Evolutionary conservation across 2,329 filamentous ascomycete genomes (phyloP).

Genomic region (Fusarium robinianum): DNA sequence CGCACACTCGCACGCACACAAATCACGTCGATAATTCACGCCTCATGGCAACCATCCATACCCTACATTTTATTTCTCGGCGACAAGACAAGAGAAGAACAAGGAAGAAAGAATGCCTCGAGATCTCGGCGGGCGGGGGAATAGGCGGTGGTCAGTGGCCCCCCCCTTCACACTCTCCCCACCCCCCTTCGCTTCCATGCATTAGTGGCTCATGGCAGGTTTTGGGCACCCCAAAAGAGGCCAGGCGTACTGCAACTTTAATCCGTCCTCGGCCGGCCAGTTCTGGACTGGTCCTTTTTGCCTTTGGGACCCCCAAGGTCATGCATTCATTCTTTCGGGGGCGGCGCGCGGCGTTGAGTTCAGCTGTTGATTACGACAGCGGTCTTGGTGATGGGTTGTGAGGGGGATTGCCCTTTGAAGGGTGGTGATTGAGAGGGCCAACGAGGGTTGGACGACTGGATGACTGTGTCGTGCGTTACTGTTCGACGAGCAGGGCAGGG

Average conservation of each 20-base stretch:
- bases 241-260: conserved; percentile 31
- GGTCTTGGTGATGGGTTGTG: too few relatives aligned
- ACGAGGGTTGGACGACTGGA: too few relatives aligned
- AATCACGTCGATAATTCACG: too few relatives aligned
- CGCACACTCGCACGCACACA: too few relatives aligned
- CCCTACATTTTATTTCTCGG: too few relatives aligned
- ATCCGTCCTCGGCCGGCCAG: conserved; percentile 26
- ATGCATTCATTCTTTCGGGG: conserved; percentile 15
- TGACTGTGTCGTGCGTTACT: too few relatives aligned
- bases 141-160: conserved; percentile 28
- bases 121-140: too few relatives aligned
- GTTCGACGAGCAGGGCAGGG: too few relatives aligned
- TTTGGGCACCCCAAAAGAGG: conserved; percentile 16
- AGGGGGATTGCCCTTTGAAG: too few relatives aligned
- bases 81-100: not conserved
- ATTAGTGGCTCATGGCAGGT: conserved; percentile 27
- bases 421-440: too few relatives aligned
- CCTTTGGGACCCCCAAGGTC: conserved; percentile 17
- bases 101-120: conserved; percentile 9
- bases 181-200: conserved; percentile 31
- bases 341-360: conserved; percentile 13
- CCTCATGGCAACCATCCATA: too few relatives aligned
- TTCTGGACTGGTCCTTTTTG: conserved; percentile 26
- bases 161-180: too few relatives aligned
- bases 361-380: not conserved